Evolutionary conservation across 2,329 filamentous ascomycete genomes (phyloP).

Genomic region (Penicillium hesseltinei): DNA sequence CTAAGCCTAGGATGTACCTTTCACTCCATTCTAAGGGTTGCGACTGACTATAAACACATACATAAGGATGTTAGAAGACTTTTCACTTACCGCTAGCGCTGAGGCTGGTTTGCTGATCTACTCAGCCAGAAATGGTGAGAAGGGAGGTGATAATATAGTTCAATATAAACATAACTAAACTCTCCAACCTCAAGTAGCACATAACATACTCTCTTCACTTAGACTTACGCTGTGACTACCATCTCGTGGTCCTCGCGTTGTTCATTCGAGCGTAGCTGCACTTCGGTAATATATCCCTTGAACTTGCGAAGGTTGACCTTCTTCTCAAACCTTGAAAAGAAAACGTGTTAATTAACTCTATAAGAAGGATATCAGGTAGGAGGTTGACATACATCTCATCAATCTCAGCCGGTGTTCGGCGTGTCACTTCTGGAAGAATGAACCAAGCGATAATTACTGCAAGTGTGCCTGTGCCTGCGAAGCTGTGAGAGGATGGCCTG

Average conservation of each 20-base stretch:
- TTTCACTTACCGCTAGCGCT: no score
- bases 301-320: slow-evolving; percentile 39
- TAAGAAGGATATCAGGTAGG: no score
- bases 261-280: slow-evolving; percentile 30
- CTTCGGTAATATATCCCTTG: slow-evolving; percentile 37
- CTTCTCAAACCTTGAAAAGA: slow-evolving; percentile 34
- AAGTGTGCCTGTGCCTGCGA: slow-evolving; percentile 33
- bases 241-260: slow-evolving; percentile 17
- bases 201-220: neutral
- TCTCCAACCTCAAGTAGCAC: no score
- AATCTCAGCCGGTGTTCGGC: slow-evolving; percentile 49
- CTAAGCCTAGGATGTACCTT: no score
- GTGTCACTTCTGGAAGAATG: slow-evolving; percentile 54
- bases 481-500: slow-evolving; percentile 26
- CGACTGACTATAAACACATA: no score
- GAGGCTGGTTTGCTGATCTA: no score
- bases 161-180: no score
- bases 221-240: neutral
- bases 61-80: no score
- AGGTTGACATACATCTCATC: slow-evolving; percentile 42
- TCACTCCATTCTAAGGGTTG: no score
- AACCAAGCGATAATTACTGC: slow-evolving; percentile 44
- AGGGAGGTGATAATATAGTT: neutral
- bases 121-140: neutral
- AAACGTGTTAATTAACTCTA: neutral